Base-by-base conservation (phyloP, 2,329 filamentous ascomycete species). In the Fusarium abutilonis region DNA sequence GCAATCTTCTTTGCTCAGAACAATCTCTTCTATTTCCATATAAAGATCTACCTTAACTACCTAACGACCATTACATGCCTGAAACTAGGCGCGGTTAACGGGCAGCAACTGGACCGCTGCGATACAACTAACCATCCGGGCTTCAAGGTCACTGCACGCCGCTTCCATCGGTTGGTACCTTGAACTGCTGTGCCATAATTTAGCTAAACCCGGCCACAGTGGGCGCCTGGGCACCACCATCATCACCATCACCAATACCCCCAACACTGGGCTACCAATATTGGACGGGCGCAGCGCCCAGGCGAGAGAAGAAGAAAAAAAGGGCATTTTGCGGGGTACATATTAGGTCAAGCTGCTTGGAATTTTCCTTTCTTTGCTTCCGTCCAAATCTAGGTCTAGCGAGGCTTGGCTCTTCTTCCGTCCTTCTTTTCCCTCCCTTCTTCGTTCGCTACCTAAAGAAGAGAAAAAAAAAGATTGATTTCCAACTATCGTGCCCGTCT, bases 271-370 rank as follows among this genome's bases (percentile, higher is more conserved):
- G 23, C 23, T 26, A 26, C 40, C 45, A 44, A 49, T 57, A 64
- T 56, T 46, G 40, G 38, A 49, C 61, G 61, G 61, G 61, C 62
- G 47, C 56, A 64, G 61, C 60, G 60, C 60, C 60, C 45, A 50
- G 39, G 29, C 11, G 29, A 31, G 9, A 31, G 29, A 31, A 4
- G 19, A 19, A 31, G 55, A 60, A 56, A 46, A 52, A 49, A 53
- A 53, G 44, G 32, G 9, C 9, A 13, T 29, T 29, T 29, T 29
- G 23, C 23, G 23, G 23, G 9, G 28, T 29, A 29, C 28, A 7
- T 29, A n/a, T n/a, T n/a, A 14, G 13, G 14, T 34, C 13, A 34
- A 13, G 19, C 57, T 45, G 44, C 52, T 41, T 64, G 61, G 61
- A 64, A 51, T 63, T 64, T 54, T 49, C 36, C 46, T 23, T 42